Base-by-base conservation (phyloP, 2,329 filamentous ascomycete genomes). In the Pseudogymnoascus sp. region DNA sequence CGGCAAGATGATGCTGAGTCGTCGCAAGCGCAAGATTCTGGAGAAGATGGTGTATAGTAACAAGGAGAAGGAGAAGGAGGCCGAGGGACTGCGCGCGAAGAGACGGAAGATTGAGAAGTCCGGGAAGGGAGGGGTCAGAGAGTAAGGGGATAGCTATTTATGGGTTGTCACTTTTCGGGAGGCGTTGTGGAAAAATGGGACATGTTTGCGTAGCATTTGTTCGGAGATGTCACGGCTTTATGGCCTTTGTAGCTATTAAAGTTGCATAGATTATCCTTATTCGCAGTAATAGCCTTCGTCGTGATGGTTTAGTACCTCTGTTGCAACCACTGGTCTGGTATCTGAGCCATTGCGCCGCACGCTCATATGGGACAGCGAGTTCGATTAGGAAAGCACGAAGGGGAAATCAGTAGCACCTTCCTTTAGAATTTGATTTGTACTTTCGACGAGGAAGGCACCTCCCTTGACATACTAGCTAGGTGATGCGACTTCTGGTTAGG, bases 1-100 rank as follows among this genome's bases (percentile, higher is more conserved):
- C 64, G 87, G 90, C 72, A 96, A 96, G 83, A 94, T 95, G 77
- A 99, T 99, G 94, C 86, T 97, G 79, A 89, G 88, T 74, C 89
- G 95, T 74, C 94, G 95, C 83, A 99, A 97, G 85, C 82, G 94
- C 69, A 96, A 96, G 84, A 78, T 96, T 69, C 88, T 92, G 66
- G 94, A 97, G 79, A 94, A 96, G 79, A 99, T 99, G 90, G 81
- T 91, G 71, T 95, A 95, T 75, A 91, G 85, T 63, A 96, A 96
- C 75, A 92, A 87, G 76, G 92, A 94, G 81, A 89, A 90, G 79
- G 92, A 92, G 66, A 88, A 85, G 23, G 90, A 96, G 77, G 89
- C 92, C 55, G 88, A 92, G 77, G 89, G 86, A 76, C 76, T 99
- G 72, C 82, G 92, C 67, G 82, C 81, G 61, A 99, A 99, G 86